A percentile compares a stretch with the other conserved stretches of the same genome.
These are phyloP conservation scores for Collybia mongolica DNA, from an alignment of 768 basidiomycete genomes.

Conservation along the genomic window DNA sequence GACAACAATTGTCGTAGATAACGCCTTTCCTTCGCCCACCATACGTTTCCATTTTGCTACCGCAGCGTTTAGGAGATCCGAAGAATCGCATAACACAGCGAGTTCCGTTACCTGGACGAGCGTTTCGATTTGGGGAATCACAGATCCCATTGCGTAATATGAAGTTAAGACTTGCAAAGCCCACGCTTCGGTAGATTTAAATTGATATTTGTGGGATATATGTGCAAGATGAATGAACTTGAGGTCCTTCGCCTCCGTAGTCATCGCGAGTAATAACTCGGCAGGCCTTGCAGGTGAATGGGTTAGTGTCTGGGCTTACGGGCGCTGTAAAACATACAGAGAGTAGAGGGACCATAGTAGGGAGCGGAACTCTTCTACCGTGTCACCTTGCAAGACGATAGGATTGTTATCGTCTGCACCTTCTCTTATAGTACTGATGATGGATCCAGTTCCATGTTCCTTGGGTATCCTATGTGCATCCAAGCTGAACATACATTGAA, in stretches of 20 bases:
- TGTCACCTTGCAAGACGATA: slow-evolving; percentile 47
- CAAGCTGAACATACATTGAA: slow-evolving; percentile 46
- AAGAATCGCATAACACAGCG: slow-evolving; percentile 48
- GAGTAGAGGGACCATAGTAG: slow-evolving; percentile 53
- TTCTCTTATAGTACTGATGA: slow-evolving; percentile 26
- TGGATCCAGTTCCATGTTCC: background rate
- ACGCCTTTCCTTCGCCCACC: slow-evolving; percentile 42
- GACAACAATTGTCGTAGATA: slow-evolving; percentile 42
- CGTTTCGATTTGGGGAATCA: slow-evolving; percentile 27
- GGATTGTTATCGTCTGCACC: slow-evolving; percentile 51
- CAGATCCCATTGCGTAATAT: slow-evolving; percentile 27
- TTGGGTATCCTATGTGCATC: slow-evolving; percentile 27
- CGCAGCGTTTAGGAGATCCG: slow-evolving; percentile 39
- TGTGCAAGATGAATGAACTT: slow-evolving; percentile 47
- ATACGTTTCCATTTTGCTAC: slow-evolving; percentile 46
- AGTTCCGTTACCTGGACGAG: slow-evolving; percentile 50
- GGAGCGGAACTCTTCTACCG: slow-evolving; percentile 47
- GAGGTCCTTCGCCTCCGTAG: slow-evolving; percentile 35
- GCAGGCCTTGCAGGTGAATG: slow-evolving; percentile 32
- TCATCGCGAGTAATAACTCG: slow-evolving; percentile 39
- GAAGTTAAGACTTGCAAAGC: slow-evolving; percentile 39
- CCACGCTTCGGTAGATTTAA: slow-evolving; percentile 49
- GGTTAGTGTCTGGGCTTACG: background rate
- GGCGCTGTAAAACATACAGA: slow-evolving; percentile 35
- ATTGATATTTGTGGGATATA: slow-evolving; percentile 59